Evolutionary conservation across 1,139 yeast species (phyloP), one percentile per base, ranked within the genome.

Genomic region (Petasospora fabianii): DNA sequence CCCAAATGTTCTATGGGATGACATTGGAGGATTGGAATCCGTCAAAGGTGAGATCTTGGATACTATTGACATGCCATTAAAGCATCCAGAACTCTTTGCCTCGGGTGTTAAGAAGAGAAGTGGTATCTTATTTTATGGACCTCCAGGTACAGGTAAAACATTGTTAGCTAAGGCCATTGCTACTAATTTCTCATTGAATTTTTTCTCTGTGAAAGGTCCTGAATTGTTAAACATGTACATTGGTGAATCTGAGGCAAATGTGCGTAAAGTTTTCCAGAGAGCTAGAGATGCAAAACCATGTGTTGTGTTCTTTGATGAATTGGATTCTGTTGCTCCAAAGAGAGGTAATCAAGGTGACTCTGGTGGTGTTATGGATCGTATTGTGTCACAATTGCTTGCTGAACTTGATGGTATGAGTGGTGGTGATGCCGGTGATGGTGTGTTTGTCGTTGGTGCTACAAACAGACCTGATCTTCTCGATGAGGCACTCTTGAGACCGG

Each of bases 321-420:
- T 92, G 63, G 98, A 92, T 64, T 88, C 97, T 3, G 96, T 90
- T 2, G 98, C 98, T 0, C 97, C 97, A 1, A 90, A 92, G 60
- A 79, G 97, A 66, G 97, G 97, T 30, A 90, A 92, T 59, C 97
- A 90, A 58, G 97, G 97, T 24, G 97, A 92, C 61, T 87, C 97
- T 2, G 97, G 97, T 18, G 97, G 97, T 48, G 97, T 90, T 5
- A 90, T 90, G 97, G 97, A 92, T 60, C 75, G 98, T 62, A 92
- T 92, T 51, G 98, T 92, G 1, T 88, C 97, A 0, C 98, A 92
- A 61, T 68, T 92, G 35, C 69, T 92, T 36, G 96, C 97, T 0
- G 98, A 92, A 60, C 68, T 92, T 35, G 98, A 92, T 58, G 97
- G 97, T 28, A 90, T 90, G 97, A 83, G 94, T 56, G 79, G 84